phyloP scores from a whole-genome alignment of 208 protist species.

The Crithidia sp. region DNA sequence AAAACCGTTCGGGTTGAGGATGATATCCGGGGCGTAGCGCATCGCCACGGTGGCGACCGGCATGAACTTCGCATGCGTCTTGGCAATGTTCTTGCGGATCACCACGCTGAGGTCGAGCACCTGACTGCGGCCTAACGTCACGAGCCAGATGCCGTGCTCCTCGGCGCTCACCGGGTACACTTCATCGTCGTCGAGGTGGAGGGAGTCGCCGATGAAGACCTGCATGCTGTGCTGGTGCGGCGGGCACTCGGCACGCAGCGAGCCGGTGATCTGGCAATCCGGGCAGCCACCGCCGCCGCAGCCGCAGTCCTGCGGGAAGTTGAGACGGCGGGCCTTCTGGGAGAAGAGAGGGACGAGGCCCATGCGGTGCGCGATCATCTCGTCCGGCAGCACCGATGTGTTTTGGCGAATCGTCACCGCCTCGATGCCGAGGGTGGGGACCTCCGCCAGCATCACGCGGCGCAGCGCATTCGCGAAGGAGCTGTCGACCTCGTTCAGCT shows the following conservation, averaged over 20 bases:
- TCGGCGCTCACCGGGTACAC: constrained; percentile 85
- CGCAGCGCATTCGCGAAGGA: constrained; percentile 97
- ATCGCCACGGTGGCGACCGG: constrained; percentile 93
- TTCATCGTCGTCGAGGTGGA: constrained; percentile 79
- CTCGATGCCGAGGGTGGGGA: constrained; percentile 98
- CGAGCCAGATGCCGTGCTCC: constrained; percentile 87
- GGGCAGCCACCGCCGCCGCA: constrained; percentile 82
- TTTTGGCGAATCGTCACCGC: constrained; percentile 95
- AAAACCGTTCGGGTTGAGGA: constrained; percentile 90
- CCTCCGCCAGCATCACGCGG: constrained; percentile 98
- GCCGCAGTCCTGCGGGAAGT: constrained; percentile 84
- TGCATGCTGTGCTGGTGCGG: constrained; percentile 73
- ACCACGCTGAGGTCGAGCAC: constrained; percentile 77
- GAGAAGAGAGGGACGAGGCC: constrained; percentile 97
- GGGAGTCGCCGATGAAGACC: constrained; percentile 79
- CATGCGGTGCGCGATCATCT: constrained; percentile 99
- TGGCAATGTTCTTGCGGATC: constrained; percentile 96
- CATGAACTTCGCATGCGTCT: constrained; percentile 99
- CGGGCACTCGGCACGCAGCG: constrained; percentile 83
- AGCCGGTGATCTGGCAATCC: constrained; percentile 88
- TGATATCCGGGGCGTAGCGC: constrained; percentile 93
- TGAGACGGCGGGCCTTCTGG: constrained; percentile 82
- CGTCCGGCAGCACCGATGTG: constrained; percentile 97
- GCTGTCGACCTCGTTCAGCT: constrained; percentile 88
- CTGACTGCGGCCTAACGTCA: constrained; percentile 88